Conservation (phyloP, 106 monocot genomes). For the Dioscorea zingiberensis region DNA sequence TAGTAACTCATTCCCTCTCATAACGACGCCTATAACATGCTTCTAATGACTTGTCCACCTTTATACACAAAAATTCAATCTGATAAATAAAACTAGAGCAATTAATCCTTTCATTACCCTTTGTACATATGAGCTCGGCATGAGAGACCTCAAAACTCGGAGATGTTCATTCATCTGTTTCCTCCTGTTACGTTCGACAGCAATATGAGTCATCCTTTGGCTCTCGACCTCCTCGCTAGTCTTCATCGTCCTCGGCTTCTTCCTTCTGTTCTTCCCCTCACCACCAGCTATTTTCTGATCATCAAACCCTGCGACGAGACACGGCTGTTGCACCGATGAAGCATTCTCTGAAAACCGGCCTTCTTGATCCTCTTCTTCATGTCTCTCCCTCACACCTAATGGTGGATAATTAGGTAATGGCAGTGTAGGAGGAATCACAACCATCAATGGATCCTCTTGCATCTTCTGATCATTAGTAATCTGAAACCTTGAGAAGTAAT, state of each 20-base stretch:
- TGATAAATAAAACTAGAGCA: too few relatives aligned
- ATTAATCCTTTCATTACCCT: slow-evolving; percentile 30
- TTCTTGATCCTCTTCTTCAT: slow-evolving; percentile 9
- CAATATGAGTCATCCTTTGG: slow-evolving; percentile 93
- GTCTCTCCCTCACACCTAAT: not conserved
- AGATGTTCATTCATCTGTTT: slow-evolving; percentile 93
- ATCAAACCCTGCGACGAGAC: not conserved
- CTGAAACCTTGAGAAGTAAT: slow-evolving; percentile 24
- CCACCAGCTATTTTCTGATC: slow-evolving; percentile 1
- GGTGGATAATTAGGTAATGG: not conserved
- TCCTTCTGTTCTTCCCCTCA: slow-evolving; percentile 46
- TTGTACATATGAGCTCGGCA: slow-evolving; percentile 82
- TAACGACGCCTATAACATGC: too few relatives aligned
- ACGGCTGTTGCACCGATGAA: slow-evolving; percentile 9
- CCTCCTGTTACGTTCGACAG: slow-evolving; percentile 76
- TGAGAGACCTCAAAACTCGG: slow-evolving; percentile 59
- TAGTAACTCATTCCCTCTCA: too few relatives aligned
- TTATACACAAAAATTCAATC: too few relatives aligned
- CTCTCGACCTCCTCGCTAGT: slow-evolving; percentile 84
- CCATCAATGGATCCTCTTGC: slow-evolving; percentile 1
- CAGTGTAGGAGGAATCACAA: not conserved
- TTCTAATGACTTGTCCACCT: too few relatives aligned
- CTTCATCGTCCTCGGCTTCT: slow-evolving; percentile 57
- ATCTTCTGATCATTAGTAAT: not conserved
- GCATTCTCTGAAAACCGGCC: slow-evolving; percentile 10